Evolutionary conservation across 257 asterid species (phyloP).

Genomic region (Solanum dulcamara): DNA sequence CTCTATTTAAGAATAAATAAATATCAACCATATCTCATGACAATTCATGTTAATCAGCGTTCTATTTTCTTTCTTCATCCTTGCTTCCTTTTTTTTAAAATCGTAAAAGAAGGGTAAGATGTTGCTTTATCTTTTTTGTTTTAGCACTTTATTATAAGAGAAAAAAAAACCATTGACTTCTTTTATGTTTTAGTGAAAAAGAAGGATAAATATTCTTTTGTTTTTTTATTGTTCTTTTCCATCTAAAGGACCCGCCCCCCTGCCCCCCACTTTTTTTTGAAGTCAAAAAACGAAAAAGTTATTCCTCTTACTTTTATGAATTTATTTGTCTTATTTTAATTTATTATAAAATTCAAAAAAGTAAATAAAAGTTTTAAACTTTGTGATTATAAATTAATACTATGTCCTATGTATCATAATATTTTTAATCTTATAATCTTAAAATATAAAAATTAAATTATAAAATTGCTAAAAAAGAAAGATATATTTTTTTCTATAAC

Average conservation of each 20-base stretch:
- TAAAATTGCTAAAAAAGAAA: too few relatives aligned
- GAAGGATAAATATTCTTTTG: not conserved
- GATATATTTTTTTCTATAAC: too few relatives aligned
- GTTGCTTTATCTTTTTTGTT: not conserved
- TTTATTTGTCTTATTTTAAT: too few relatives aligned
- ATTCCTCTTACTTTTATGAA: too few relatives aligned
- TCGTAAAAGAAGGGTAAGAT: not conserved
- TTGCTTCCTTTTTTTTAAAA: not conserved
- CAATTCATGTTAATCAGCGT: not conserved
- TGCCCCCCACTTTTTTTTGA: not conserved
- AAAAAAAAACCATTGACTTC: not conserved
- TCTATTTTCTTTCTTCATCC: not conserved
- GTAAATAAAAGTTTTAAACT: too few relatives aligned
- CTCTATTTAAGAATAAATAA: too few relatives aligned
- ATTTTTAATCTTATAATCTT: not conserved
- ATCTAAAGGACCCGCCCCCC: not conserved
- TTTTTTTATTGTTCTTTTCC: not conserved
- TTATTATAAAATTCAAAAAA: too few relatives aligned
- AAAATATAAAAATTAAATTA: too few relatives aligned
- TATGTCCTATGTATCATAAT: not conserved
- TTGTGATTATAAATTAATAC: rapidly evolving
- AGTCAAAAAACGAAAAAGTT: not conserved
- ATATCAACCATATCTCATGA: not conserved
- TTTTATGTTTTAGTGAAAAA: not conserved
- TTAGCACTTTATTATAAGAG: not conserved